Base-by-base conservation (phyloP, 208 protist genomes). In the Strigomonas culicis region DNA sequence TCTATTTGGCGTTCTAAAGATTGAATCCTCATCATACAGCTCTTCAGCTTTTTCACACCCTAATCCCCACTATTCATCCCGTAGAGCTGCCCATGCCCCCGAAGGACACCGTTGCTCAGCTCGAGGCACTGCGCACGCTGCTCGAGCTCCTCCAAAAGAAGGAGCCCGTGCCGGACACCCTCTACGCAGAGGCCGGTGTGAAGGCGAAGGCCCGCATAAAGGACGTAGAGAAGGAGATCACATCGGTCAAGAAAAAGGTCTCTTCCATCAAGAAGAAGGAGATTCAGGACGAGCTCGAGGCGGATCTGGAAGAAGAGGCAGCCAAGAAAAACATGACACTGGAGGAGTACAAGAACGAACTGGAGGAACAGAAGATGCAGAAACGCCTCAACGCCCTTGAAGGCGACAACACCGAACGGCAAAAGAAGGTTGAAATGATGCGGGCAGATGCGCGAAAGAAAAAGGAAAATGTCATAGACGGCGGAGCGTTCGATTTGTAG, bases 191-290 rank as follows among this genome's bases (percentile, higher is more conserved):
- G 24, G 90, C 84, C 17, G 86, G 85, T 22, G 51, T 95, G 55
- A 92, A 88, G 66, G 61, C 74, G 56, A 89, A 89, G 53, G 72
- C 81, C 21, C 90, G 90, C 49, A 52, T 97, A 46, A 98, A 98
- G 79, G 93, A 96, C 52, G 82, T 98, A 17, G 90, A 97, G 68
- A 94, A 89, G 77, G 81, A 96, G 68, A 83, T 95, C 59, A 75
- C 82, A 71, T 57, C 61, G 15, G 58, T 72, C 21, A 89, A 92
- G 64, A 80, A 88, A 34, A 82, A 74, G 62, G 77, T 83, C 10
- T 30, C 21, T 21, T 85, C 87, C 56, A 84, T 78, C 47, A 80
- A 84, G 30, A 94, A 95, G 74, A 82, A 78, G 65, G 68, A 82
- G 32, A 65, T 79, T 15, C 8, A 44, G 13, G 63, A 79, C 24